These are phyloP conservation scores for Blakeslea trispora DNA, from an alignment of 371 early-diverging fungal genomes.

Conservation along the genomic window DNA sequence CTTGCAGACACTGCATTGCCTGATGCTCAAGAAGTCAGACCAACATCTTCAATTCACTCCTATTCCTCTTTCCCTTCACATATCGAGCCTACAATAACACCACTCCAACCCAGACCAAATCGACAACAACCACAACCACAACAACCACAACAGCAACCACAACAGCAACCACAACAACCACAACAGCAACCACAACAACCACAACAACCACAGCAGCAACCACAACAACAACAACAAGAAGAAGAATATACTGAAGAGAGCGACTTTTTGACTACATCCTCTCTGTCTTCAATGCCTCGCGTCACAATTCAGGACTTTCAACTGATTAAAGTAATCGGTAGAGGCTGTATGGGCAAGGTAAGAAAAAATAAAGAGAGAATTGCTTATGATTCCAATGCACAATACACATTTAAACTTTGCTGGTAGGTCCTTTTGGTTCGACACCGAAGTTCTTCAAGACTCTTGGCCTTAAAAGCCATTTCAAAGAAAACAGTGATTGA, in stretches of 20 bases:
- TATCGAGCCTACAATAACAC: slow-evolving; percentile 5
- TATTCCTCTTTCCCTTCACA: slow-evolving; percentile 9
- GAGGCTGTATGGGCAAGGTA: slow-evolving; percentile 57
- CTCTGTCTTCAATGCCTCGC: slow-evolving; percentile 4
- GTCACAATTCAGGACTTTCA: slow-evolving; percentile 50
- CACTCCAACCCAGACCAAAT: background rate
- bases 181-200: too few species aligned
- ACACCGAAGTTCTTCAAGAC: slow-evolving; percentile 44
- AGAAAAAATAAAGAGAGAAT: background rate
- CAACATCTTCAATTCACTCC: slow-evolving; percentile 4
- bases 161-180: too few species aligned
- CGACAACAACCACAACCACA: background rate
- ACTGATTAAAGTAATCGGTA: slow-evolving; percentile 55
- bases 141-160: too few species aligned
- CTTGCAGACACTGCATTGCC: slow-evolving; percentile 4
- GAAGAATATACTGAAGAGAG: background rate
- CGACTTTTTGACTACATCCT: slow-evolving; percentile 7
- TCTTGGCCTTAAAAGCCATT: slow-evolving; percentile 95
- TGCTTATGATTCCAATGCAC: background rate
- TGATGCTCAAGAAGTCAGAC: slow-evolving; percentile 10
- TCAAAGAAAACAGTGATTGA: slow-evolving; percentile 91
- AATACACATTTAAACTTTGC: slow-evolving; percentile 2
- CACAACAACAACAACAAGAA: too few species aligned
- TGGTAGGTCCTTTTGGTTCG: slow-evolving; percentile 86
- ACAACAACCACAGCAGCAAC: too few species aligned